phyloP scores from a whole-genome alignment of 2,329 filamentous ascomycete genomes.

The Fusarium ramigenum region DNA sequence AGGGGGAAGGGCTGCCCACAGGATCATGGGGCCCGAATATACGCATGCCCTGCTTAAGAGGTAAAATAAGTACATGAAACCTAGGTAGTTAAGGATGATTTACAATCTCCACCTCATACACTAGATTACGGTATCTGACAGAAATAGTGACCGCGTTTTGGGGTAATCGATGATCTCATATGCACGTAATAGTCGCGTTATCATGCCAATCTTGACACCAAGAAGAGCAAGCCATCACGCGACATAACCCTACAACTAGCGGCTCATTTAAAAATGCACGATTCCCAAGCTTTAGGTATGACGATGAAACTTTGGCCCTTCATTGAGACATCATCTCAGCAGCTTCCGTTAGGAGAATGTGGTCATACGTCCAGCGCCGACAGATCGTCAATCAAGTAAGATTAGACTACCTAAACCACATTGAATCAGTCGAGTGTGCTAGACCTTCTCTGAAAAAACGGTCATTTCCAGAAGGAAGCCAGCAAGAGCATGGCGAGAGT shows the following conservation, averaged over 20 bases:
- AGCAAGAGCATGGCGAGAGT: background rate
- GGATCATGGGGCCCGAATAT: fast-evolving
- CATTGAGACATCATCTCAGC: background rate
- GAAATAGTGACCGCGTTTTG: background rate
- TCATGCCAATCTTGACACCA: background rate
- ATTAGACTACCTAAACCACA: background rate
- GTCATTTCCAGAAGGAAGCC: background rate
- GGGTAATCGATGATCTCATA: background rate
- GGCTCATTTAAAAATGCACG: background rate
- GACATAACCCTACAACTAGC: background rate
- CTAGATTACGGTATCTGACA: background rate
- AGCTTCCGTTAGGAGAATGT: background rate
- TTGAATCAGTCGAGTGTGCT: background rate
- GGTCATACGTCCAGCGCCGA: background rate
- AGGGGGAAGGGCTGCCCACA: background rate
- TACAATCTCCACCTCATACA: background rate
- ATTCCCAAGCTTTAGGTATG: fast-evolving
- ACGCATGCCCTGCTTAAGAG: background rate
- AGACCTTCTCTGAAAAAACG: no score
- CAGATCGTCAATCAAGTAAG: background rate
- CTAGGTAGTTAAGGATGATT: fast-evolving
- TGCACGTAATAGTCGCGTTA: background rate
- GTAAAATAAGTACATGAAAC: background rate
- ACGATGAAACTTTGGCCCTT: background rate
- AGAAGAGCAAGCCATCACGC: background rate